Conservation (phyloP, 495 filamentous ascomycete genomes). For the Polyplosphaeria fusca region DNA sequence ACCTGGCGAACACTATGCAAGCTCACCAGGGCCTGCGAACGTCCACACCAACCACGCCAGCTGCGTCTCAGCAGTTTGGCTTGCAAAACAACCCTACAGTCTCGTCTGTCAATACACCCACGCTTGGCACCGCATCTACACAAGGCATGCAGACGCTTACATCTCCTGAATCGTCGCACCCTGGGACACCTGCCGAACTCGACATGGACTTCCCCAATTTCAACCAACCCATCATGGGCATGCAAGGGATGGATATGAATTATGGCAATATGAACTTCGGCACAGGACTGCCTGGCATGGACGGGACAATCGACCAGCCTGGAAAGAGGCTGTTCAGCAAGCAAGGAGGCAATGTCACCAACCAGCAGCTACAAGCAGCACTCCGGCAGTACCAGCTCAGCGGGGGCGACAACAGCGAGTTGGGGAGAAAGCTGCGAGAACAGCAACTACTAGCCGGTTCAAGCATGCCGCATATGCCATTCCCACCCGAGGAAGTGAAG, state of each 20-base stretch:
- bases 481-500: constrained; percentile 71
- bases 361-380: constrained; percentile 58
- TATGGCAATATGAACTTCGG: constrained; percentile 31
- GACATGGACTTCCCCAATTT: constrained; percentile 41
- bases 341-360: constrained; percentile 62
- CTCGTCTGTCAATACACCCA: constrained; percentile 96
- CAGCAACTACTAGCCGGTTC: constrained; percentile 65
- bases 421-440: constrained; percentile 65
- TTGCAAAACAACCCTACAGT: constrained; percentile 94
- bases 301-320: constrained; percentile 89
- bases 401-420: constrained; percentile 61
- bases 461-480: constrained; percentile 34
- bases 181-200: constrained; percentile 66
- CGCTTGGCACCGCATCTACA: constrained; percentile 55
- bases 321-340: constrained; percentile 90
- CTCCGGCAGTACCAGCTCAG: constrained; percentile 66
- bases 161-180: constrained; percentile 72
- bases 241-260: constrained; percentile 32
- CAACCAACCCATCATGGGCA: constrained; percentile 18
- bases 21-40: constrained; percentile 75
- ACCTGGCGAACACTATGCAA: constrained; percentile 57
- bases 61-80: constrained; percentile 58
- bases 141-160: constrained; percentile 61
- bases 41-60: constrained; percentile 83
- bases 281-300: constrained; percentile 26